Base-by-base conservation (phyloP, 768 basidiomycete genomes). In the Cyclocybe aegerita region DNA sequence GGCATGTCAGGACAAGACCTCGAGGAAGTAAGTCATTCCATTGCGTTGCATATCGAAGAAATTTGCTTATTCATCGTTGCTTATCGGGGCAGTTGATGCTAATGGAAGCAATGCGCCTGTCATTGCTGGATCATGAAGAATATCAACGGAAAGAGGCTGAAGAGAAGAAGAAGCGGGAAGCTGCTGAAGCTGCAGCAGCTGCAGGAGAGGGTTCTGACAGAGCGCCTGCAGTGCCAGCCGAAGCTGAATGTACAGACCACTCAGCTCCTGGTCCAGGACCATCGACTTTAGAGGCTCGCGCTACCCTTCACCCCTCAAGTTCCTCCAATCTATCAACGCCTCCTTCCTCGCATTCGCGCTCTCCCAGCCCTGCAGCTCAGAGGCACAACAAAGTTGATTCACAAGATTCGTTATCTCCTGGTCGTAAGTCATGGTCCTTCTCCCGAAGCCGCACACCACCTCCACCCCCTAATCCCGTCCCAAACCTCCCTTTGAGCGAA, bases 71-170 rank as follows among this genome's bases (percentile, higher is more conserved):
- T 46, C 45, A 29, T 47, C 29, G 17, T 11, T 38, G 12, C 14
- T 48, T 14, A 47, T n/a, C n/a, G 42, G 44, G 32, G 41, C 55
- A 99, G 93, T 71, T 99, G 39, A 98, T 98, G 96, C 75, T 99
- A 48, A 95, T 95, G 91, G 97, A 98, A 71, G 97, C 97, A 4
- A 98, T 99, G 94, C 84, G 96, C 48, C 73, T 97, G 50, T 97
- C 93, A 23, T 75, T 98, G 57, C 65, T 97, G 42, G 96, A 98
- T 50, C 94, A 98, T 61, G 95, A 98, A 69, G 93, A 93, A 61
- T 90, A 93, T 48, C 92, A 93, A 64, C 79, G 83, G 60, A 85
- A 82, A 62, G 82, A 90, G 61, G 79, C 78, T 49, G 86, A 83
- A 60, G 82, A 88, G 66, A 84, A 80, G 68, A 79, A 70, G 61